Percentiles rank a stretch among this genome's conserved stretches.
phyloP scores from a whole-genome alignment of 306 rosid species.

The Pyrus pyrifolia region DNA sequence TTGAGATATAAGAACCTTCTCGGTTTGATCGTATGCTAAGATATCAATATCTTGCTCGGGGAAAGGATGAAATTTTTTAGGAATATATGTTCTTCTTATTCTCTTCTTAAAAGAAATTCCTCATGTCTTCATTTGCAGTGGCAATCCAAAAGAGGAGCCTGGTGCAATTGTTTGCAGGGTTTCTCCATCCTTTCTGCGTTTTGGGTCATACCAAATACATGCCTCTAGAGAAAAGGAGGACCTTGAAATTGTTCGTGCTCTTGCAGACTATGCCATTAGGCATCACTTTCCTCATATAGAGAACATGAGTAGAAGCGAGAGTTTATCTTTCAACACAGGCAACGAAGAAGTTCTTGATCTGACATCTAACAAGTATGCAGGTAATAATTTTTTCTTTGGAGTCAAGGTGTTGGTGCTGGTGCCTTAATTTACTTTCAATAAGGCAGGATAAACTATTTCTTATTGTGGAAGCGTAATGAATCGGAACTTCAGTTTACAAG shows the following conservation, averaged over 20 bases:
- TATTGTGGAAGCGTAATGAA: neutral
- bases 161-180: constrained; percentile 95
- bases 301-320: constrained; percentile 77
- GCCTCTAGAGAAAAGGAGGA: constrained; percentile 79
- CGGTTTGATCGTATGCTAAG: neutral
- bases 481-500: neutral
- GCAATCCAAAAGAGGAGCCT: constrained; percentile 91
- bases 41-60: neutral
- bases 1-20: neutral
- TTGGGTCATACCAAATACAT: constrained; percentile 94
- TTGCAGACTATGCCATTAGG: constrained; percentile 84
- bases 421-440: neutral
- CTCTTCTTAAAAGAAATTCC: neutral
- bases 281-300: constrained; percentile 89
- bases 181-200: constrained; percentile 84
- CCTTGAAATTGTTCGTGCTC: constrained; percentile 57
- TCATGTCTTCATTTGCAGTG: constrained; percentile 40
- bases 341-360: constrained; percentile 80
- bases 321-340: constrained; percentile 80
- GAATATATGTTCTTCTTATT: neutral
- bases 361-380: constrained; percentile 97
- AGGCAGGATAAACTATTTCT: neutral
- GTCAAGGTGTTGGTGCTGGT: neutral
- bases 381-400: constrained; percentile 23
- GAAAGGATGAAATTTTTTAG: neutral